Conservation (phyloP, 23 red algal species). For the Agarophyton chilense region DNA sequence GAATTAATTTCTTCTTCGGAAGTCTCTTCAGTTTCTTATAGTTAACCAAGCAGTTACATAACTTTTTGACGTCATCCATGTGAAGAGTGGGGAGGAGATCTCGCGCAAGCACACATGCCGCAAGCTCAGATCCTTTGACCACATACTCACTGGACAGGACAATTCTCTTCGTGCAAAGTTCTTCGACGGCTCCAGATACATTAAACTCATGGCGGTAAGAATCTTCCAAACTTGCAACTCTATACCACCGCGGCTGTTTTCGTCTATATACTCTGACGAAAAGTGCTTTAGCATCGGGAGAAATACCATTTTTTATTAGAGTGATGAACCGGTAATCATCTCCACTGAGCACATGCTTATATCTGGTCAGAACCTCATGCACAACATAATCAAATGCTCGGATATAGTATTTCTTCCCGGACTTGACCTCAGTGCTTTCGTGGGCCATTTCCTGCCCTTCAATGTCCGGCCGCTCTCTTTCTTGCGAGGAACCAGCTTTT, state of each 20-base stretch:
- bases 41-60: constrained; percentile 23
- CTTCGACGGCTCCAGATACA: constrained; percentile 5
- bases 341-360: constrained; percentile 20
- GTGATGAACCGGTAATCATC: constrained; percentile 24
- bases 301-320: constrained; percentile 24
- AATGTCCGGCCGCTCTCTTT: background rate
- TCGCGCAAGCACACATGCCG: background rate
- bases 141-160: constrained; percentile 27
- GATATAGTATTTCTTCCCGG: constrained; percentile 24
- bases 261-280: constrained; percentile 66
- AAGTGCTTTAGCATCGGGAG: constrained; percentile 34
- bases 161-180: constrained; percentile 4
- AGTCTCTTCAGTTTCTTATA: constrained; percentile 42
- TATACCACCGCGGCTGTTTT: constrained; percentile 55
- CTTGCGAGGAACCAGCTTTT: background rate
- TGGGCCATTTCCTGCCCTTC: background rate
- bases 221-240: constrained; percentile 5
- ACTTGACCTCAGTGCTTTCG: background rate
- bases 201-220: constrained; percentile 29
- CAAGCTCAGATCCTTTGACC: background rate
- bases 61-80: constrained; percentile 27
- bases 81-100: constrained; percentile 24
- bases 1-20: constrained; percentile 20
- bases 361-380: constrained; percentile 20
- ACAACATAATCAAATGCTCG: constrained; percentile 63